Evolutionary conservation across 1,284 basidiomycete genomes (phyloP), one percentile per base, ranked within the genome.

Genomic region (Microbotryomycetes sp.): DNA sequence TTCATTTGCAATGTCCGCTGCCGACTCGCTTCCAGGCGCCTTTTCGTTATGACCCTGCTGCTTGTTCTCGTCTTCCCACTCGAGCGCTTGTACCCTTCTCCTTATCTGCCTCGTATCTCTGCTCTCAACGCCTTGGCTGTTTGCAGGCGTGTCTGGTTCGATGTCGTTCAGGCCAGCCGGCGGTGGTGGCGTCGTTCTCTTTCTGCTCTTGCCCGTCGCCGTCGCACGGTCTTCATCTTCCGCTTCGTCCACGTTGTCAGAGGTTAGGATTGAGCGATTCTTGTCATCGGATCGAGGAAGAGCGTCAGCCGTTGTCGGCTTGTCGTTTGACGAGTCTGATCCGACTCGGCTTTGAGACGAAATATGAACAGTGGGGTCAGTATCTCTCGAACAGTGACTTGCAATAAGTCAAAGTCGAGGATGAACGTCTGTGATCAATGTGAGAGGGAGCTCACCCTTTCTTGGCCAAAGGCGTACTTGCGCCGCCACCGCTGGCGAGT

Each of bases 41-140:
- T 41, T 18, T 41, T 41, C 35, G 35, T 18, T 18, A 11, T 41
- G 35, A 11, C 11, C 35, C 11, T 41, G 31, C n/a, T 31, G 35
- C 45, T 49, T 18, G 9, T 30, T 45, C 53, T 49, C 56, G 5
- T 59, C 54, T 27, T 64, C 49, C 23, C 63, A 60, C 54, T 65
- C 59, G 54, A 62, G 61, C 47, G 63, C 61, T 29, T 59, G 59
- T n/a, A 68, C 66, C 7, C 66, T 55, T 51, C 65, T 60, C 26
- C 66, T 54, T 18, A 68, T 55, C 45, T 57, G 45, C 48, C 52
- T 56, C 21, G 66, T 68, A 11, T 68, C 66, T 35, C 63, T 65
- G 24, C 66, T 59, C 48, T 68, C 66, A 2, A 46, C 60, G 5
- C 4, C 1, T 35, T 21, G 1, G 11, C 31, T 23, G 31, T 9